Percentiles rank a stretch among this genome's conserved stretches.
phyloP scores from a whole-genome alignment of 106 monocot species.

The Agapanthus africanus region DNA sequence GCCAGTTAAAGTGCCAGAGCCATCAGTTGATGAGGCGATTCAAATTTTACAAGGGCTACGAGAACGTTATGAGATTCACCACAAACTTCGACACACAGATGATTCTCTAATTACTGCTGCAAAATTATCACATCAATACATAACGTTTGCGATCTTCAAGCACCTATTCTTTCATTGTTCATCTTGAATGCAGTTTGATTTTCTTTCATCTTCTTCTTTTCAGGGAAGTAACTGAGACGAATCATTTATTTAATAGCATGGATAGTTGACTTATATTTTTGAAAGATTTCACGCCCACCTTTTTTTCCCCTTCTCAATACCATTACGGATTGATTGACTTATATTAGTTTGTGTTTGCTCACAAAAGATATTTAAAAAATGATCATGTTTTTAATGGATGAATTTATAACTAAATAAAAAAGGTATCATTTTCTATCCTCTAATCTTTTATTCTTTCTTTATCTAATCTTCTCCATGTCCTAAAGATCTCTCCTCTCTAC shows the following conservation, averaged over 20 bases:
- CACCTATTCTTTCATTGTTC: not conserved
- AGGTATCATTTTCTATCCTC: not conserved
- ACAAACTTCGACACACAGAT: constrained; percentile 30
- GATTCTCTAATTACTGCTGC: constrained; percentile 23
- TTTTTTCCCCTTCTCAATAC: not conserved
- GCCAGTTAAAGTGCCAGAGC: constrained; percentile 30
- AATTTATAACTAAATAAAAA: not conserved
- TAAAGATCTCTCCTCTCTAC: not conserved
- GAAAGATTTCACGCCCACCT: not conserved
- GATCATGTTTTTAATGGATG: not conserved
- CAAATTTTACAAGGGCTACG: constrained; percentile 24
- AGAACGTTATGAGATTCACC: constrained; percentile 28
- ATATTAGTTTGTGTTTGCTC: not conserved
- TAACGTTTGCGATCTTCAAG: constrained; percentile 15
- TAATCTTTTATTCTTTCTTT: not conserved
- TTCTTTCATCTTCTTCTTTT: not conserved
- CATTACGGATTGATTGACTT: not conserved
- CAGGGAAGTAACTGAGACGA: not conserved
- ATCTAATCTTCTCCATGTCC: not conserved
- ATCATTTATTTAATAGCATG: not conserved
- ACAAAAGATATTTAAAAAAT: not conserved
- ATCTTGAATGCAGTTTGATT: not conserved
- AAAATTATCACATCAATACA: constrained; percentile 24
- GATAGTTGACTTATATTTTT: not conserved
- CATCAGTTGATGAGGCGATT: constrained; percentile 23